Evolutionary conservation across 331 rosid genomes (phyloP).

Genomic region (Quercus phellos): DNA sequence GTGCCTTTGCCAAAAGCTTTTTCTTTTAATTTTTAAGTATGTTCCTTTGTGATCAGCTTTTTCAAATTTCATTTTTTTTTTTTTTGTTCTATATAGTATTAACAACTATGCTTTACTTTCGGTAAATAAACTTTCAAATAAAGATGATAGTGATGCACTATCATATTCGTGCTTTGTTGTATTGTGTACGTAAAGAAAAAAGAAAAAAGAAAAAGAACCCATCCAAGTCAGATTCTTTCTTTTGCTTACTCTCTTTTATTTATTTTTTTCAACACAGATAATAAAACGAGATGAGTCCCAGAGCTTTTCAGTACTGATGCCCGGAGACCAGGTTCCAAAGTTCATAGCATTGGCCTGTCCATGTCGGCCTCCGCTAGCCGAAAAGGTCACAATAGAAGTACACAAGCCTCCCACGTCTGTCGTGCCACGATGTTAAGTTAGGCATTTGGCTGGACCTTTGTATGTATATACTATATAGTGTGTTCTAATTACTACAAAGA

Average conservation of each 20-base stretch:
- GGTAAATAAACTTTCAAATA: too few species aligned
- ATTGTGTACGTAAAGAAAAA: too few species aligned
- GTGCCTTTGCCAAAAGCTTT: too few species aligned
- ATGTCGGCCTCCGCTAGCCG: slow-evolving; percentile 33
- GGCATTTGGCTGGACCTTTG: neutral
- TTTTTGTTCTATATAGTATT: neutral
- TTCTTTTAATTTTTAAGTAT: too few species aligned
- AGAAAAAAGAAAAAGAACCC: too few species aligned
- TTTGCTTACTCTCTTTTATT: neutral
- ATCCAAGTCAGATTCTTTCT: too few species aligned
- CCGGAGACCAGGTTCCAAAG: slow-evolving; percentile 68
- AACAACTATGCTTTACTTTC: neutral
- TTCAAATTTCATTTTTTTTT: too few species aligned
- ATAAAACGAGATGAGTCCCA: slow-evolving; percentile 12
- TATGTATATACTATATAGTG: neutral
- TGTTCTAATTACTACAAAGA: neutral
- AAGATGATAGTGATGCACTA: too few species aligned
- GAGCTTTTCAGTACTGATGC: slow-evolving; percentile 71
- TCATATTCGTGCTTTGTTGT: too few species aligned
- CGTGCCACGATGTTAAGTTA: neutral
- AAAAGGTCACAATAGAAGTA: slow-evolving; percentile 32
- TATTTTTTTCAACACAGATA: slow-evolving; percentile 24
- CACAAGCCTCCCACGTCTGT: slow-evolving; percentile 16
- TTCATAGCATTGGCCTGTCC: slow-evolving; percentile 68
- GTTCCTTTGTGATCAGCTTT: too few species aligned